Base-by-base conservation (phyloP, 2,329 filamentous ascomycete genomes). In the Colletotrichum sp. region DNA sequence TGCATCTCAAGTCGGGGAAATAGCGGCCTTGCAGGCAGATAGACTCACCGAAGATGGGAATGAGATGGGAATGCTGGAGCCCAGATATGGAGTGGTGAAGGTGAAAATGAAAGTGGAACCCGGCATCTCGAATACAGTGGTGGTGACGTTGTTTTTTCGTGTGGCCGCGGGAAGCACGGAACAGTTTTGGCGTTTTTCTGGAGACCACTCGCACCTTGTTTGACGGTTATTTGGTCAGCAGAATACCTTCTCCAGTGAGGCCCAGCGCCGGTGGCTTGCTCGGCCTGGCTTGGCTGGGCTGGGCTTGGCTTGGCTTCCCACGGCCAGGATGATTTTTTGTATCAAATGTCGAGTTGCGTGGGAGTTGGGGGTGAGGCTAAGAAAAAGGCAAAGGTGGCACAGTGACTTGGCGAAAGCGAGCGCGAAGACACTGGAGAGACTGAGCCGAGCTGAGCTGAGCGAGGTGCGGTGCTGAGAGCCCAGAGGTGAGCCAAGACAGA, bases 51-150 rank as follows among this genome's bases (percentile, higher is more conserved):
- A 44, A 44, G 19, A 44, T 44, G 39, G 39, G 59, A 32, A 63
- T 65, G n/a, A 66, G 36, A 66, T 66, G 13, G 34, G 59, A 13
- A 32, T 36, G 60, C 19, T 25, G 30, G 32, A 22, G 13, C 59
- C 16, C 19, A 16, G n/a, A 25, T 8, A 63, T 16, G 44, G 12
- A 28, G 36, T n/a, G 55, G 7, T 44, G 66, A 67, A 12, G 9
- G 39, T 44, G 39, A 44, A 44, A 44, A 44, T 44, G 39, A 44
- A 44, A 25, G 28, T 30, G 22, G 30, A 55, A 25, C 19, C 66
- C 44, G 28, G 34, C 34, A 75, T 72, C 68, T 72, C 72, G 52
- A 60, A 75, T 75, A 75, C 72, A 72, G 68, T 74, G 52, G 68
- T 75, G 61, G 72, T 74, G 72, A 74, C 72, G 72, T 72, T 70